Evolutionary conservation across 2,329 filamentous ascomycete species (phyloP), one percentile per base, ranked within the genome.

Genomic region (Onygenales sp.): DNA sequence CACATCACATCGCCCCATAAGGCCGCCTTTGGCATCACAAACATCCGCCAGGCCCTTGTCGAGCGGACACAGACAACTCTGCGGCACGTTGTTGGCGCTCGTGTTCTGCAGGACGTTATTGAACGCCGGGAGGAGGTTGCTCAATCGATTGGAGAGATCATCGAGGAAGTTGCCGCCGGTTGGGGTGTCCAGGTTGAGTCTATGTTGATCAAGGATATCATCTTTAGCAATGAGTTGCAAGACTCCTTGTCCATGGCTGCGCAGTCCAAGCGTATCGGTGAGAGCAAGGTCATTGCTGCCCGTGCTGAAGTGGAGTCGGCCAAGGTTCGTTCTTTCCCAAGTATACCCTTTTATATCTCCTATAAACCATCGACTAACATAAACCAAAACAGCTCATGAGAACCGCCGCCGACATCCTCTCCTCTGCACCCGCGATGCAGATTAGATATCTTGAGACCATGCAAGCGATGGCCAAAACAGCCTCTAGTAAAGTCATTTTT

Each of bases 131-230:
- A 98, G 75, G 93, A 98, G 74, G 87, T 98, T 62, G 93, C 93
- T 1, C 85, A 91, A 73, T 93, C 87, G 54, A 97, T 97, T 58
- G 85, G 89, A 58, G 92, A 96, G 72, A 97, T 97, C 63, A 97
- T 98, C 63, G 93, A 97, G 67, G 91, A 96, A 62, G 93, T 95
- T 1, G 92, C 93, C 5, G 77, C 82, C 9, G 89, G 88, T 56
- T 98, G 93, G 93, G 93, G 93, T 73, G 92, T 95, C 6, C 84
- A 88, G 66, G 93, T 97, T 54, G 93, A 97, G 78, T 91, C 86
- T 66, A 98, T 98, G 92, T 84, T 98, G 61, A 92, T 98, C 81
- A 97, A 98, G 76, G 93, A 98, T 72, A 95, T 98, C 67, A 87
- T 97, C 69, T 98, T 98, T 82, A 90, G 84, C 73, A 84, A 89